Conservation (phyloP, 208 protist genomes). For the Leishmania braziliensis region DNA sequence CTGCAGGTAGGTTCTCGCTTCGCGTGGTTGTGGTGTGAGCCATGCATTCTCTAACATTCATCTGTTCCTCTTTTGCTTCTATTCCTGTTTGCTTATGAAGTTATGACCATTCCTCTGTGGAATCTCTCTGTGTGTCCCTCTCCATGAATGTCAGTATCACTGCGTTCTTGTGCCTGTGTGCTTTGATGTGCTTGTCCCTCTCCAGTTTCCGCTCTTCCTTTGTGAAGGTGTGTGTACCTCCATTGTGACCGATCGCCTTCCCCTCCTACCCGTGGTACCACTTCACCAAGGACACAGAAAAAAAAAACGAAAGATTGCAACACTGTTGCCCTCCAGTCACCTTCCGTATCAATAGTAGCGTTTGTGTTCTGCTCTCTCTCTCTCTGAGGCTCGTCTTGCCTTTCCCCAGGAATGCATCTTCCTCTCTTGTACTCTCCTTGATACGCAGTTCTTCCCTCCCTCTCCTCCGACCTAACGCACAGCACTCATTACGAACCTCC, state of each 20-base stretch:
- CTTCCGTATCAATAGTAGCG: not conserved
- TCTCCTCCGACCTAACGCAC: not conserved
- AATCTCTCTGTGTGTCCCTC: too few species aligned
- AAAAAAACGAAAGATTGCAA: not conserved
- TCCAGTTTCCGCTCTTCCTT: not conserved
- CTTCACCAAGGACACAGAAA: not conserved
- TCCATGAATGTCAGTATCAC: not conserved
- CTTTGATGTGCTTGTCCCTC: not conserved
- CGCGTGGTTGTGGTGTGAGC: too few species aligned
- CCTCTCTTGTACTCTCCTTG: constrained; percentile 5
- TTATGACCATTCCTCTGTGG: too few species aligned
- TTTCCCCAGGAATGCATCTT: not conserved
- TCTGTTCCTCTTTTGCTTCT: too few species aligned
- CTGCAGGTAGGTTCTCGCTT: too few species aligned
- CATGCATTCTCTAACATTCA: too few species aligned
- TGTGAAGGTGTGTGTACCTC: not conserved
- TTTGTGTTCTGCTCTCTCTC: not conserved
- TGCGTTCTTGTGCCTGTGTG: not conserved
- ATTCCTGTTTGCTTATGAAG: too few species aligned
- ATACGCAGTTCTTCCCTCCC: not conserved
- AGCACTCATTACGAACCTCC: not conserved
- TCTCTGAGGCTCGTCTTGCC: not conserved
- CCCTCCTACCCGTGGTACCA: not conserved
- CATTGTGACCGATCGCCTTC: too few species aligned
- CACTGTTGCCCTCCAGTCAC: not conserved